Conservation (phyloP, 75 land plant genomes). For the Cryptomeria japonica region DNA sequence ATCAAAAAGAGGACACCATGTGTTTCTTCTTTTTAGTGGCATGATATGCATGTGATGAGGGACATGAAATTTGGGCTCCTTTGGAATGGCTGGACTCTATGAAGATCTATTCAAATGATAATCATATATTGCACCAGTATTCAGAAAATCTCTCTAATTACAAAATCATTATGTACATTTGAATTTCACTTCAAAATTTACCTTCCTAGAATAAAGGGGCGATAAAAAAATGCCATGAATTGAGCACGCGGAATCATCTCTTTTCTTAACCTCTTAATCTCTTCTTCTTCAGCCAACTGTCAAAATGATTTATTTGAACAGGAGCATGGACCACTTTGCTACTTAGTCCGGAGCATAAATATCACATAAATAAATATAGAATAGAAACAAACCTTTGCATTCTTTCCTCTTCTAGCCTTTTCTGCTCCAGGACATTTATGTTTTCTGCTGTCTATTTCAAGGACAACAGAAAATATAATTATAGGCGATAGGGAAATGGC, state of each 20-base stretch:
- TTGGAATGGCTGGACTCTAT: conserved; percentile 73
- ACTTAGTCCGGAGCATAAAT: neutral
- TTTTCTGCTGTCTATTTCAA: conserved; percentile 64
- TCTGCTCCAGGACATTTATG: conserved; percentile 41
- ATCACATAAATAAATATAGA: neutral
- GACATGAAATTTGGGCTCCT: conserved; percentile 70
- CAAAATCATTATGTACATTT: no score
- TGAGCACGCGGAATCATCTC: conserved; percentile 94
- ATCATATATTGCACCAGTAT: no score
- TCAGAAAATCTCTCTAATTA: neutral
- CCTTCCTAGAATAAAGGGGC: conserved; percentile 92
- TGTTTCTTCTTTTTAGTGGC: conserved; percentile 8
- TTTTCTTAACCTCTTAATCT: conserved; percentile 71
- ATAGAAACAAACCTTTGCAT: conserved; percentile 55
- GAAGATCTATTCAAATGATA: conserved; percentile 39
- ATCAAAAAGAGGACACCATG: no score
- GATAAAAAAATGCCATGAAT: conserved; percentile 95
- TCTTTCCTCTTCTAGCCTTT: conserved; percentile 66
- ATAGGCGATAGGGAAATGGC: neutral
- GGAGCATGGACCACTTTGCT: neutral
- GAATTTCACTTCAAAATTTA: conserved; percentile 16
- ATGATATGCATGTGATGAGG: conserved; percentile 38
- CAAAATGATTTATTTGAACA: neutral
- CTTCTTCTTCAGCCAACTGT: conserved; percentile 91
- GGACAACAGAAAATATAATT: neutral